phyloP scores from a whole-genome alignment of 495 filamentous ascomycete species.

The Articulospora tetracladia region DNA sequence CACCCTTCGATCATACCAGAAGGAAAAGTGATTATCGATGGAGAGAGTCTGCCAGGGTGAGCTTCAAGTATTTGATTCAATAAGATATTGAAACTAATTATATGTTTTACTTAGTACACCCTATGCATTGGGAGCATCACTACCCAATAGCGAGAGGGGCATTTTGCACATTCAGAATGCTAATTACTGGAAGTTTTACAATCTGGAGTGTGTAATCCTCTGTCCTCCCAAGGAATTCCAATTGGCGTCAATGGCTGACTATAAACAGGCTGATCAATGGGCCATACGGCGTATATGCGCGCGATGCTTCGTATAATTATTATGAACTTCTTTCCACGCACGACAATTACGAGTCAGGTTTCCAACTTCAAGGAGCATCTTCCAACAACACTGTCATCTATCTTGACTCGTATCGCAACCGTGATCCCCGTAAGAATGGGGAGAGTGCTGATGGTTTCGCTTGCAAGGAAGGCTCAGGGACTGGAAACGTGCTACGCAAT shows the following conservation, averaged over 20 bases:
- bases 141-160: constrained; percentile 22
- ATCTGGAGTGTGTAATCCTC: constrained; percentile 22
- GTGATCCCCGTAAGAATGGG: constrained; percentile 30
- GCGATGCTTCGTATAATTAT: constrained; percentile 22
- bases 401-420: constrained; percentile 28
- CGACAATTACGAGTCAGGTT: constrained; percentile 31
- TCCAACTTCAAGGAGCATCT: constrained; percentile 27
- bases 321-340: constrained; percentile 27
- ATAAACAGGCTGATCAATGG: constrained; percentile 21
- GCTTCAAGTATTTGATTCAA: too few relatives aligned
- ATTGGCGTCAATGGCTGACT: not conserved
- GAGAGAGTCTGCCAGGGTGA: constrained; percentile 22
- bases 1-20: constrained; percentile 23
- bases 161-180: constrained; percentile 27
- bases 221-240: not conserved
- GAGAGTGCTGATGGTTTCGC: constrained; percentile 30
- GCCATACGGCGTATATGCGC: constrained; percentile 27
- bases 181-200: constrained; percentile 27
- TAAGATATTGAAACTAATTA: too few relatives aligned
- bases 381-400: constrained; percentile 26
- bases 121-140: constrained; percentile 14
- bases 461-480: constrained; percentile 27
- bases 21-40: constrained; percentile 28
- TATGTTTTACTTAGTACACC: too few relatives aligned
- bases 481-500: constrained; percentile 24